Conservation (phyloP, 2,329 filamentous ascomycete genomes). For the Botrytis fragariae region DNA sequence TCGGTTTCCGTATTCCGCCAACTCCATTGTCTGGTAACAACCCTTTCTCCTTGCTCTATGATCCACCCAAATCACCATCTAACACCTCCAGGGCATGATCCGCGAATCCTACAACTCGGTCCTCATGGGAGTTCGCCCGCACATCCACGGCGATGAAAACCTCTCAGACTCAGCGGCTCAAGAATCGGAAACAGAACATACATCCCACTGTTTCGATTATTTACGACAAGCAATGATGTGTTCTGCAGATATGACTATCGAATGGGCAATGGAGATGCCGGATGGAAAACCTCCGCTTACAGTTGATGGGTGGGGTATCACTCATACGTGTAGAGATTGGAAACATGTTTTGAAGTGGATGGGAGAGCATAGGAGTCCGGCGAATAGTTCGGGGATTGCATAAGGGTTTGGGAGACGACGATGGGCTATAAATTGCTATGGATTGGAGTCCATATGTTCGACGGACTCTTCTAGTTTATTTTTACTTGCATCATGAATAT, state of each 20-base stretch:
- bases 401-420: background rate
- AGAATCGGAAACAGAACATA: background rate
- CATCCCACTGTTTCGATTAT: constrained; percentile 20
- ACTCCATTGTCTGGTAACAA: constrained; percentile 14
- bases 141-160: constrained; percentile 3
- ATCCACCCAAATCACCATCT: background rate
- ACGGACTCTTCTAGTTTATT: background rate
- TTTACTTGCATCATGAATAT: background rate
- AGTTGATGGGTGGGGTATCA: constrained; percentile 19
- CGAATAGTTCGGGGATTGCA: background rate
- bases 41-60: background rate
- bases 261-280: constrained; percentile 8
- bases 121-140: background rate
- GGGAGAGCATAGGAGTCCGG: constrained; percentile 3
- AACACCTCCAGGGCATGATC: constrained; percentile 13
- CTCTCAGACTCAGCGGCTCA: background rate
- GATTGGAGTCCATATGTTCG: background rate
- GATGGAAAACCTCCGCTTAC: background rate
- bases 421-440: background rate
- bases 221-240: constrained; percentile 20
- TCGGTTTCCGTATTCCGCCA: constrained; percentile 19
- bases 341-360: background rate
- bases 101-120: constrained; percentile 11
- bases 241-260: constrained; percentile 19
- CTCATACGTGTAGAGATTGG: constrained; percentile 17